These are phyloP conservation scores for Suhomyces ambrosiae DNA, from an alignment of 1,139 yeast genomes.

Conservation along the genomic window DNA sequence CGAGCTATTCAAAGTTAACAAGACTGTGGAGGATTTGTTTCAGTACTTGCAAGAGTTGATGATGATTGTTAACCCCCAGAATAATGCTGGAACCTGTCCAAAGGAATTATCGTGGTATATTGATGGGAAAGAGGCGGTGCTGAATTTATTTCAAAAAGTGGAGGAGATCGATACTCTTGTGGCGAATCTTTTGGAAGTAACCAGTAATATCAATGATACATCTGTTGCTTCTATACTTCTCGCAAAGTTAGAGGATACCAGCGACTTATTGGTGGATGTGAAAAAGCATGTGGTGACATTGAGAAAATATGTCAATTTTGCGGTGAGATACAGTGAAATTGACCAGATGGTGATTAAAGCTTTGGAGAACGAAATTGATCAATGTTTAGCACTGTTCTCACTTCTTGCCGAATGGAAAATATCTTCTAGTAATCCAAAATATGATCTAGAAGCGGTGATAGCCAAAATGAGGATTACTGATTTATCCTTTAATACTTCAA, in stretches of 20 bases:
- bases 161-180: slow-evolving; percentile 51
- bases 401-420: slow-evolving; percentile 5
- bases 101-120: slow-evolving; percentile 44
- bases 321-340: slow-evolving; percentile 62
- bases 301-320: slow-evolving; percentile 52
- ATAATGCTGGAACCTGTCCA: slow-evolving; percentile 7
- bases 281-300: slow-evolving; percentile 38
- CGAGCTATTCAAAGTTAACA: slow-evolving; percentile 35
- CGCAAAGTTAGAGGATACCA: slow-evolving; percentile 35
- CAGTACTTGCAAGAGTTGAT: slow-evolving; percentile 27
- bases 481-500: slow-evolving; percentile 17
- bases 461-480: slow-evolving; percentile 39
- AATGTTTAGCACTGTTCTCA: slow-evolving; percentile 3
- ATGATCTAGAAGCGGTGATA: slow-evolving; percentile 43
- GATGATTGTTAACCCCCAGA: slow-evolving; percentile 4
- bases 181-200: slow-evolving; percentile 37
- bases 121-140: slow-evolving; percentile 49
- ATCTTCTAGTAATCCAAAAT: slow-evolving; percentile 25
- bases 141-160: slow-evolving; percentile 39
- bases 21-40: slow-evolving; percentile 35
- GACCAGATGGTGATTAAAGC: slow-evolving; percentile 53
- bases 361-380: slow-evolving; percentile 51
- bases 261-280: slow-evolving; percentile 44
- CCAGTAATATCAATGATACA: slow-evolving; percentile 33
- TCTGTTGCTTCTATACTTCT: slow-evolving; percentile 17